These are phyloP conservation scores for Mucor piriformis DNA, from an alignment of 371 early-diverging fungal species.

Conservation along the genomic window DNA sequence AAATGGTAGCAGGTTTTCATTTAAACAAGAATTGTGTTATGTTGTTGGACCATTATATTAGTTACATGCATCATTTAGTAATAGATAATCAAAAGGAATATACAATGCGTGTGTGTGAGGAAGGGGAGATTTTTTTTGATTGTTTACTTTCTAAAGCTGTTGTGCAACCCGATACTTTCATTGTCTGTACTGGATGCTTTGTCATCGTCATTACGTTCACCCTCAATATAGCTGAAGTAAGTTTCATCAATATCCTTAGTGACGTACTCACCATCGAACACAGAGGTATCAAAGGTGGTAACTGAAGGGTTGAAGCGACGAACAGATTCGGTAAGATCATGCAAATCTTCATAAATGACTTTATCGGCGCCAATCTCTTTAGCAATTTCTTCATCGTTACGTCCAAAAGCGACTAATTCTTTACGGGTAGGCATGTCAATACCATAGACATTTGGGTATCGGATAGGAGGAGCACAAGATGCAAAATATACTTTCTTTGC, in stretches of 20 bases:
- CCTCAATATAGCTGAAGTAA: slow-evolving; percentile 81
- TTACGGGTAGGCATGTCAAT: slow-evolving; percentile 97
- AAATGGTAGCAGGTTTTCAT: background rate
- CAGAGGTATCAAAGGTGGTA: slow-evolving; percentile 87
- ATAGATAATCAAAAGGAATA: no score
- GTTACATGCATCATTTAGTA: no score
- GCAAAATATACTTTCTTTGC: slow-evolving; percentile 98
- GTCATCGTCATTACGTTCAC: slow-evolving; percentile 52
- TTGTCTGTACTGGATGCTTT: slow-evolving; percentile 50
- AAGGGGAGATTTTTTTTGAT: background rate
- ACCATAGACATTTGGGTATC: slow-evolving; percentile 97
- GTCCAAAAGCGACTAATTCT: slow-evolving; percentile 88
- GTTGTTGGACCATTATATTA: no score
- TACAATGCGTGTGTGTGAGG: background rate
- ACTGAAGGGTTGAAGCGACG: slow-evolving; percentile 82
- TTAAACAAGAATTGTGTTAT: no score
- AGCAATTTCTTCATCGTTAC: slow-evolving; percentile 83
- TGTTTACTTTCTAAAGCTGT: slow-evolving; percentile 31
- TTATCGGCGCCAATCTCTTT: slow-evolving; percentile 87
- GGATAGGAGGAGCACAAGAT: slow-evolving; percentile 93
- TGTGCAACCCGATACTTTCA: slow-evolving; percentile 69
- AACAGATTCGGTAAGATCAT: slow-evolving; percentile 82
- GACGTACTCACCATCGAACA: slow-evolving; percentile 92
- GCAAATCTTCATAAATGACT: slow-evolving; percentile 88
- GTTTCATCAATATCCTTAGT: slow-evolving; percentile 82